A percentile compares a stretch with the other conserved stretches of the same genome.
These are phyloP conservation scores for Nakazawaea wyomingensis DNA, from an alignment of 805 yeast species.

Conservation along the genomic window DNA sequence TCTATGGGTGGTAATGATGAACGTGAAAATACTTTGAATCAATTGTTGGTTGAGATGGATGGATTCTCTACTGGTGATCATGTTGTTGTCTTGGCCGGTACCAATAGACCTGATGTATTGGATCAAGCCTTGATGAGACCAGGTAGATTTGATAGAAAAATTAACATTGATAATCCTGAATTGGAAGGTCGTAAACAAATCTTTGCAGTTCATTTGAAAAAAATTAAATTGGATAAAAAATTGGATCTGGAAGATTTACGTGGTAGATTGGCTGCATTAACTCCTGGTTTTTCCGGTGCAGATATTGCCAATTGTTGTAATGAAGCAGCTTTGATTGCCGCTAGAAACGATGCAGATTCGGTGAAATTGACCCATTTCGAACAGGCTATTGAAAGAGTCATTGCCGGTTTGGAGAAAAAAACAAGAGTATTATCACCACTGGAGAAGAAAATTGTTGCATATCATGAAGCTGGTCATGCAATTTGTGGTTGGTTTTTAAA, in stretches of 20 bases:
- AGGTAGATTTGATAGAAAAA: slow-evolving; percentile 90
- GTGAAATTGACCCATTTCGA: slow-evolving; percentile 77
- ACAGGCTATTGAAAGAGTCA: slow-evolving; percentile 88
- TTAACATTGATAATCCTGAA: slow-evolving; percentile 81
- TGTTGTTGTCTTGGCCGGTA: slow-evolving; percentile 91
- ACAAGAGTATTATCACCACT: slow-evolving; percentile 72
- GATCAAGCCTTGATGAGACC: slow-evolving; percentile 91
- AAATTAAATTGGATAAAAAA: slow-evolving; percentile 43
- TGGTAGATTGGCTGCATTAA: slow-evolving; percentile 83
- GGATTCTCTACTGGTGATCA: slow-evolving; percentile 87
- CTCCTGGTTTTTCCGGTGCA: slow-evolving; percentile 96
- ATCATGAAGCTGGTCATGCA: slow-evolving; percentile 97
- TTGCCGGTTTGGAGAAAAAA: slow-evolving; percentile 90
- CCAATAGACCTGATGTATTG: slow-evolving; percentile 86
- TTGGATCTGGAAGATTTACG: slow-evolving; percentile 55
- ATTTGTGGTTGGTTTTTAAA: slow-evolving; percentile 90
- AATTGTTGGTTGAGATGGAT: slow-evolving; percentile 91
- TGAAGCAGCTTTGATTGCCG: slow-evolving; percentile 92
- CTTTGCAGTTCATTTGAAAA: slow-evolving; percentile 71
- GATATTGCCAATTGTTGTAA: slow-evolving; percentile 93
- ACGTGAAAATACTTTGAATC: slow-evolving; percentile 89
- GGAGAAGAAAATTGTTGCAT: slow-evolving; percentile 83
- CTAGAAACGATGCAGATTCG: slow-evolving; percentile 59
- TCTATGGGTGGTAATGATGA: slow-evolving; percentile 84
- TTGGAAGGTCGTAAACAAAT: slow-evolving; percentile 85